A percentile compares a stretch with the other conserved stretches of the same genome.
Evolutionary conservation across 2,329 filamentous ascomycete species (phyloP).

Genomic region (Verticillium klebahnii): DNA sequence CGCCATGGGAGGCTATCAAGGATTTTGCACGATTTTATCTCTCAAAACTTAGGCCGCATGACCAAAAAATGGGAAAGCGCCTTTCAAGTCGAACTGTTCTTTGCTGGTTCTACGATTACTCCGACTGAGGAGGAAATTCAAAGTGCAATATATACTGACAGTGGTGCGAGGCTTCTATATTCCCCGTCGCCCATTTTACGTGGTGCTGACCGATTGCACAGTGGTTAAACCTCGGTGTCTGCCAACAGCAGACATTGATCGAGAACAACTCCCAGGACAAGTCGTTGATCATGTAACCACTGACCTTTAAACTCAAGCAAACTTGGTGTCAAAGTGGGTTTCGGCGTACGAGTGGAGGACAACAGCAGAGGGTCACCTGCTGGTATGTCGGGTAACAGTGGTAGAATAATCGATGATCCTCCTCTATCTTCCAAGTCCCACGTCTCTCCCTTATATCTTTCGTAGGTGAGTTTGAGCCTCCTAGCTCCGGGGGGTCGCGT

Average conservation of each 20-base stretch:
- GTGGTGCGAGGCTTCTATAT: background rate
- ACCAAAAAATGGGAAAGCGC: background rate
- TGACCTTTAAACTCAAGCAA: background rate
- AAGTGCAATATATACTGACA: background rate
- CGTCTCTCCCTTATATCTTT: too few species aligned
- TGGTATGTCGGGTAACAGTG: too few species aligned
- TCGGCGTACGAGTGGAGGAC: too few species aligned
- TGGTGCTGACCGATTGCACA: background rate
- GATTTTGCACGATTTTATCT: background rate
- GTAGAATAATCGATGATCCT: too few species aligned
- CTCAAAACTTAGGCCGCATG: background rate
- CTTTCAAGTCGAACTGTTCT: background rate
- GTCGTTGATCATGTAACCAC: background rate
- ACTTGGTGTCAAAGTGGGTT: too few species aligned
- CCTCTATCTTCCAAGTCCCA: too few species aligned
- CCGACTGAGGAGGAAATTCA: background rate
- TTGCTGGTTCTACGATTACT: background rate
- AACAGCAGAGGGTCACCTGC: too few species aligned
- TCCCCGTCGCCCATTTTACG: background rate
- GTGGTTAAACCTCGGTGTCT: background rate
- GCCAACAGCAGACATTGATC: background rate
- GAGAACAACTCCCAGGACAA: background rate
- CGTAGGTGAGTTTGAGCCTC: too few species aligned
- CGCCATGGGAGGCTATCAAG: background rate
- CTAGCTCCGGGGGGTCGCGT: too few species aligned